phyloP scores from a whole-genome alignment of 116 monocot genomes.

The Iris pallida region DNA sequence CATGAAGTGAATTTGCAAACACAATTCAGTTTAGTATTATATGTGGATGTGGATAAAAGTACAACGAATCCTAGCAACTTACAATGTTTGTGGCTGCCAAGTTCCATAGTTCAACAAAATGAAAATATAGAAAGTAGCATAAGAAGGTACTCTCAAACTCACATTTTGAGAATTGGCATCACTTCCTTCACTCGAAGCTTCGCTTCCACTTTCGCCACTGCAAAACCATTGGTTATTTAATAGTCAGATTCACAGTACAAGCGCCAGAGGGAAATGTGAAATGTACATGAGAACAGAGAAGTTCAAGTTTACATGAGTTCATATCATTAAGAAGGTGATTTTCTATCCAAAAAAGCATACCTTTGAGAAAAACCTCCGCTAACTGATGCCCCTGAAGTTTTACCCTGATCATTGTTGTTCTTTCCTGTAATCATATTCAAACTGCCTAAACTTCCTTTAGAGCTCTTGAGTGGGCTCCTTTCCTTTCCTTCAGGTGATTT shows the following conservation, averaged over 20 bases:
- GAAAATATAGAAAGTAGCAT: background rate
- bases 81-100: too few species aligned
- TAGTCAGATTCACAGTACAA: background rate
- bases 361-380: slow-evolving; percentile 74
- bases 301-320: background rate
- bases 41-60: too few species aligned
- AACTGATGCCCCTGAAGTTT: slow-evolving; percentile 55
- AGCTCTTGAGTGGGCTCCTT: slow-evolving; percentile 59
- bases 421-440: slow-evolving; percentile 89
- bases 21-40: too few species aligned
- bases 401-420: slow-evolving; percentile 55
- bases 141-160: slow-evolving; percentile 10
- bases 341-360: slow-evolving; percentile 5
- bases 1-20: too few species aligned
- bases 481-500: slow-evolving; percentile 66
- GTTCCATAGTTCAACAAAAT: too few species aligned
- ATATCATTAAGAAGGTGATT: background rate
- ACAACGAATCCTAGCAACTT: too few species aligned
- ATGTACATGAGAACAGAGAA: background rate
- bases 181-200: slow-evolving; percentile 93
- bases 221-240: background rate
- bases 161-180: slow-evolving; percentile 91
- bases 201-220: slow-evolving; percentile 85
- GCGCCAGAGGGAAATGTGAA: background rate
- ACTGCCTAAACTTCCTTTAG: slow-evolving; percentile 82